These are phyloP conservation scores for Talaromyces stipitatus DNA, from an alignment of 495 filamentous ascomycete species.

Conservation along the genomic window DNA sequence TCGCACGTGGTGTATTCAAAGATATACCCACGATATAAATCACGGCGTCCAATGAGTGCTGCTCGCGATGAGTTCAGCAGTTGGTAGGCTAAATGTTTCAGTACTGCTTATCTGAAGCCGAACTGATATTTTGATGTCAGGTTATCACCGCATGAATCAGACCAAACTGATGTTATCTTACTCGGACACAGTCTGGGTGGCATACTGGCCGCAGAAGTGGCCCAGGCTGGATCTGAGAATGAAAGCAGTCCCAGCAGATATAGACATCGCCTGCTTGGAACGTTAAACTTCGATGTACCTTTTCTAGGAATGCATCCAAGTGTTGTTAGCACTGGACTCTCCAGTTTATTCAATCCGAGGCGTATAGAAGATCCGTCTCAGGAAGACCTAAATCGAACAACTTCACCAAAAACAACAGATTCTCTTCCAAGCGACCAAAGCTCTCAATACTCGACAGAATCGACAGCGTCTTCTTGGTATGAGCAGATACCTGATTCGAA, in stretches of 20 bases:
- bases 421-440: background rate
- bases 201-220: slow-evolving; percentile 72
- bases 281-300: slow-evolving; percentile 79
- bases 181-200: slow-evolving; percentile 91
- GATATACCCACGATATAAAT: slow-evolving; percentile 87
- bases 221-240: slow-evolving; percentile 44
- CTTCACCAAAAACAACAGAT: background rate
- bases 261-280: slow-evolving; percentile 74
- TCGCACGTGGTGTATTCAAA: slow-evolving; percentile 81
- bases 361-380: slow-evolving; percentile 9
- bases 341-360: slow-evolving; percentile 64
- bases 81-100: slow-evolving; percentile 45
- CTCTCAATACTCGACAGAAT: background rate
- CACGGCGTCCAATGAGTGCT: slow-evolving; percentile 62
- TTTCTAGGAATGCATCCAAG: slow-evolving; percentile 87
- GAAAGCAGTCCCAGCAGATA: slow-evolving; percentile 11
- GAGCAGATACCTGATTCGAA: slow-evolving; percentile 42
- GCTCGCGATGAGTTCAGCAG: slow-evolving; percentile 73
- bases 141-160: slow-evolving; percentile 69
- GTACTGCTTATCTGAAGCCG: background rate
- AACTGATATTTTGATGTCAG: slow-evolving; percentile 25
- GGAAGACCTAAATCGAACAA: background rate
- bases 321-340: slow-evolving; percentile 69
- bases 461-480: background rate
- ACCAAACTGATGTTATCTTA: slow-evolving; percentile 70